A percentile compares a stretch with the other conserved stretches of the same genome.
Evolutionary conservation across 202 grass and related monocot genomes (phyloP).

Genomic region (Setaria viridis): DNA sequence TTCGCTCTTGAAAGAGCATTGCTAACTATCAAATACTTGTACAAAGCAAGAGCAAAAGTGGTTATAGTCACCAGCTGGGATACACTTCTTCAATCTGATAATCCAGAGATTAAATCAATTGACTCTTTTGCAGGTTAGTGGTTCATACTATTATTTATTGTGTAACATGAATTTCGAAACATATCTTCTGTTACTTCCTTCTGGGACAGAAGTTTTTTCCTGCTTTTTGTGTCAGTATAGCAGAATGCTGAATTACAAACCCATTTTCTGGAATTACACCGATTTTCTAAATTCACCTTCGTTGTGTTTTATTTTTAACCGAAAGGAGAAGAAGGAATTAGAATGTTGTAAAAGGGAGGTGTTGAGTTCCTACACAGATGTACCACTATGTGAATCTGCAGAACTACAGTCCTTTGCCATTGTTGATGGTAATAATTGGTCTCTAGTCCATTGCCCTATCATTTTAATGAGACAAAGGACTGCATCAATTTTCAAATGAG

Average conservation of each 20-base stretch:
- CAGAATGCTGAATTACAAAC: neutral
- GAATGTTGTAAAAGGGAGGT: neutral
- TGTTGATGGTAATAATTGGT: conserved; percentile 20
- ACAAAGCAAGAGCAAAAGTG: conserved; percentile 78
- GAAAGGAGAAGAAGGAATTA: neutral
- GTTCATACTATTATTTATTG: conserved; percentile 19
- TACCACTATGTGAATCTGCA: neutral
- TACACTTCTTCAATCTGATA: conserved; percentile 45
- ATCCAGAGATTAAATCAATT: conserved; percentile 50
- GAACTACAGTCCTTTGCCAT: conserved; percentile 4
- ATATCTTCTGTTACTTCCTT: conserved; percentile 27
- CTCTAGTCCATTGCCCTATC: neutral
- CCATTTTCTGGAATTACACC: neutral
- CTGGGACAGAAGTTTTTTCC: neutral
- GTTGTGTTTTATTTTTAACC: conserved; percentile 6
- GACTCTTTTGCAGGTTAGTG: conserved; percentile 75
- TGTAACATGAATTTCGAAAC: conserved; percentile 5
- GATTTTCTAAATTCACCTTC: neutral
- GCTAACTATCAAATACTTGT: conserved; percentile 81
- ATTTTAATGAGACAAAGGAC: neutral
- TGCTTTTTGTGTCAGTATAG: conserved; percentile 19
- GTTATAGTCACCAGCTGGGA: conserved; percentile 75
- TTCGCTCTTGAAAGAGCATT: conserved; percentile 63
- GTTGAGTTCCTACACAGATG: too few species aligned
- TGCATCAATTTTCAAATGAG: neutral